phyloP scores from a whole-genome alignment of 768 basidiomycete genomes.

The Cytidiella melzeri region DNA sequence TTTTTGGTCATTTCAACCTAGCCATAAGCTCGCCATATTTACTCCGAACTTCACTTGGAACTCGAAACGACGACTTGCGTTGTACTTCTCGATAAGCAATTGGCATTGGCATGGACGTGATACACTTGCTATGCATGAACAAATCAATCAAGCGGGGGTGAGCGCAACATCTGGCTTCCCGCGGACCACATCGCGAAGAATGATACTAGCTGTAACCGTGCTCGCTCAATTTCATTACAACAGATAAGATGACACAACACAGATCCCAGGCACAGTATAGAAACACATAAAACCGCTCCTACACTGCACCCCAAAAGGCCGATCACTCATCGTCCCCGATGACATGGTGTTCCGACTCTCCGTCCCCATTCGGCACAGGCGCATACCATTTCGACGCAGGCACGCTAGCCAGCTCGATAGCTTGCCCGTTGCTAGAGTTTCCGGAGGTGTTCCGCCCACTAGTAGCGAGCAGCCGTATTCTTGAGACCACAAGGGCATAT shows the following conservation, averaged over 20 bases:
- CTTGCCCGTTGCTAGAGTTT: conserved; percentile 21
- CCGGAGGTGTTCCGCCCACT: conserved; percentile 52
- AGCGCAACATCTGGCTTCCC: conserved; percentile 41
- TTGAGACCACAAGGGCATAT: conserved; percentile 44
- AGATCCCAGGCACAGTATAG: too few relatives aligned
- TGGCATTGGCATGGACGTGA: conserved; percentile 69
- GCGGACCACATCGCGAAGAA: too few relatives aligned
- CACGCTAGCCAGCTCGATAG: conserved; percentile 35
- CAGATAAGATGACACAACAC: too few relatives aligned
- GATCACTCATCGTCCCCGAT: conserved; percentile 55
- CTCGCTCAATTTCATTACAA: too few relatives aligned
- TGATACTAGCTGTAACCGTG: too few relatives aligned
- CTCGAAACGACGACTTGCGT: too few relatives aligned
- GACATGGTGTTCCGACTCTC: conserved; percentile 31
- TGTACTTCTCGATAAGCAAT: conserved; percentile 61
- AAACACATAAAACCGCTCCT: too few relatives aligned
- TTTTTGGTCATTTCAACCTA: too few relatives aligned
- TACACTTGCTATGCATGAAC: conserved; percentile 61
- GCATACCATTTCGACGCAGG: conserved; percentile 57
- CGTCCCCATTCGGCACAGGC: conserved; percentile 42
- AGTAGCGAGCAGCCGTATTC: conserved; percentile 48
- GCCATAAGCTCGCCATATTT: too few relatives aligned
- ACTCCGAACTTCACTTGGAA: neutral
- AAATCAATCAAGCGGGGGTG: conserved; percentile 46
- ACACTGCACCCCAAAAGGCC: too few relatives aligned